Base-by-base conservation (phyloP, 1,284 basidiomycete genomes). In the Ustilago bromivora region DNA sequence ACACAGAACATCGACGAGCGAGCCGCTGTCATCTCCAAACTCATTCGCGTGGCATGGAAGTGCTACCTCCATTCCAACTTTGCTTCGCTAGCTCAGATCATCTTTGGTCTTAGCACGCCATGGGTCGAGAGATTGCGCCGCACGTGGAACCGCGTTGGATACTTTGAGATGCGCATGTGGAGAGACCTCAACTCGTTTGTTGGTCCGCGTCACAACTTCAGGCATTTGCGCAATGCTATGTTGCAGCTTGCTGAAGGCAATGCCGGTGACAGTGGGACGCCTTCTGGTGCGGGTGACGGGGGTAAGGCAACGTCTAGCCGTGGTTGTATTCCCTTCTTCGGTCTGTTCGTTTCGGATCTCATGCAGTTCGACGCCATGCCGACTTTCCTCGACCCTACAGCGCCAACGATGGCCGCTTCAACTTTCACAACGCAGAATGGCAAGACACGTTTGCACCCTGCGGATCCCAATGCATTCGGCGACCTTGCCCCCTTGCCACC, bases 11-110 rank as follows among this genome's bases (percentile, higher is more conserved):
- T 85, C 34, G 83, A 88, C 62, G 92, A 94, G 71, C 89, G 95
- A 19, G 90, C 89, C 17, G 83, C 89, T 51, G 87, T 96, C 34
- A 89, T 94, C 62, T 88, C 88, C 71, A 95, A 95, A 87, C 92
- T 96, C 83, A 92, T 96, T 78, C 91, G 93, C 36, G 88, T 96
- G 70, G 94, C 94, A 53, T 94, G 92, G 94, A 94, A 94, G 91
- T 91, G 92, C 62, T 96, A 95, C 85, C 88, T 89, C 51, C 88
- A 92, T 76, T 92, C 90, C 83, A 96, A 93, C 87, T 94, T 93
- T 87, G 91, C 92, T 72, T 92, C 92, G 1, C 85, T 96, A 53
- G 91, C 92, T 1, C 93, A 94, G 52, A 91, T 96, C 73, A 90
- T 96, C 61, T 90, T 91, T 19, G 94, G 92, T 3, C 88, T 97